Conservation (phyloP, 805 yeast species). For the Candida suzukii region DNA sequence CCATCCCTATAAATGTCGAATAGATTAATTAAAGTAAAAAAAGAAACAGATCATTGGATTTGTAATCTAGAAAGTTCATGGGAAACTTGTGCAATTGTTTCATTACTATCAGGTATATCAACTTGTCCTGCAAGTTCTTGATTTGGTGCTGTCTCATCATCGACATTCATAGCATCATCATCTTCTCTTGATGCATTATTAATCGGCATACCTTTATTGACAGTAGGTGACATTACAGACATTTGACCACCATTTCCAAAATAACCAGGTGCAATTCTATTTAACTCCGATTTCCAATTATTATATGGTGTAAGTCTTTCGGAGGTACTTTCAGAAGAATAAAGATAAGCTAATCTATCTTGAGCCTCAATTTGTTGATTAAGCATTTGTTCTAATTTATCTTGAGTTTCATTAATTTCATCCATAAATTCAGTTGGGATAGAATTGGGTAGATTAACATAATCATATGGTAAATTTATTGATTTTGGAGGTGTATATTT, state of each 20-base stretch:
- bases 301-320: constrained; percentile 4
- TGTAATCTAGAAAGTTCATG: neutral
- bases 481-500: constrained; percentile 15
- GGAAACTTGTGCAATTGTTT: no score
- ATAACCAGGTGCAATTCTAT: constrained; percentile 20
- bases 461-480: constrained; percentile 19
- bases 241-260: constrained; percentile 17
- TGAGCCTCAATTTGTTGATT: neutral
- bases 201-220: neutral
- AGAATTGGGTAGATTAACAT: constrained; percentile 7
- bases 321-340: neutral
- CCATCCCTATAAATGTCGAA: no score
- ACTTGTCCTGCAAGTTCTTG: neutral
- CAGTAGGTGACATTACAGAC: constrained; percentile 20
- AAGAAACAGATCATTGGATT: no score
- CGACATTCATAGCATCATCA: neutral
- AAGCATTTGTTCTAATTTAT: neutral
- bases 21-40: no score
- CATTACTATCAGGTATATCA: neutral
- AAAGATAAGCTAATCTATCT: neutral
- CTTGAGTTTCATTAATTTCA: neutral
- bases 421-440: constrained; percentile 1
- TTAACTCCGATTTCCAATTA: constrained; percentile 13
- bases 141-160: neutral
- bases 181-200: neutral